Evolutionary conservation across 2,329 filamentous ascomycete species (phyloP), one percentile per base, ranked within the genome.

Genomic region (Colletotrichum sp.): DNA sequence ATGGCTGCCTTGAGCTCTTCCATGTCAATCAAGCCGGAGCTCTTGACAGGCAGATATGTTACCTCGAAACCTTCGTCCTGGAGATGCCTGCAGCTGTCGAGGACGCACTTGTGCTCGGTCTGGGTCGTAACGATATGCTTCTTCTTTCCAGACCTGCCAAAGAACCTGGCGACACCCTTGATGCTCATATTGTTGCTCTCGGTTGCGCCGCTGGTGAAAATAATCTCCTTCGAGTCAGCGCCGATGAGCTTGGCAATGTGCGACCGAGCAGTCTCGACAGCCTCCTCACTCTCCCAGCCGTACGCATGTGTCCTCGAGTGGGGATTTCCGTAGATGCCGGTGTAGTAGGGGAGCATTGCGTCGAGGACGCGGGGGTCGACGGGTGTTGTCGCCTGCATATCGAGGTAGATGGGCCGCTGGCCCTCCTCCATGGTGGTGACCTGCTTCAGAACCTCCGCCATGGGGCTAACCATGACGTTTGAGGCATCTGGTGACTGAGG

Each of bases 121-220:
- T 98, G 97, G 52, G 93, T 95, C 28, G 97, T 99, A 84, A 99
- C 96, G 82, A 99, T 96, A 85, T 99, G 97, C 87, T 94, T 98
- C 92, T 98, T 98, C 92, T 98, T 98, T 80, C 96, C 96, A 4
- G 92, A 93, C 73, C 95, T 92, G 79, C 95, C 96, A 83, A 98
- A 98, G 87, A 99, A 99, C 78, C 96, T 91, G 24, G 97, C 96
- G 10, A 99, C 96, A 78, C 97, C 97, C 88, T 99, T 99, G 88
- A 99, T 95, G 85, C 96, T 98, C 97, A 99, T 99, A 82, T 99
- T 99, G 87, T 99, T 99, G 83, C 96, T 98, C 88, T 99, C 97
- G 0, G 97, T 99, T 18, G 97, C 97, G 71, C 97, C 97, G 81
- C 96, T 98, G 8, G 97, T 99, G 87, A 99, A 98, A 81, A 99